Percentiles rank a stretch among this genome's conserved stretches.
These are phyloP conservation scores for Wickerhamiella kurtzmanii DNA, from an alignment of 805 yeast species.

Conservation along the genomic window DNA sequence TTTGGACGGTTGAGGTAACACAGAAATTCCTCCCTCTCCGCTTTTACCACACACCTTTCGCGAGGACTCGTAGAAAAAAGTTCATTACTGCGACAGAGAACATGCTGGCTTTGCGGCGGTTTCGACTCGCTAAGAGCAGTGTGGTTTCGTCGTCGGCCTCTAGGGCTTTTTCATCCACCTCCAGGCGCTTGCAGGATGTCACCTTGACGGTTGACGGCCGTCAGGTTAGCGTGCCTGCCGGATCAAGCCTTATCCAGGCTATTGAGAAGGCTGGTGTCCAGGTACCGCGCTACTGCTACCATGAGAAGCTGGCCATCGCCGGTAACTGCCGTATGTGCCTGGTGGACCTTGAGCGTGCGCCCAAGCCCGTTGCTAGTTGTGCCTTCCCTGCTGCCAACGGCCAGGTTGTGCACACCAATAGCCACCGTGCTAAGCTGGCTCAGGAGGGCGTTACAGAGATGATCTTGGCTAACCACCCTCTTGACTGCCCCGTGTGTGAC, in stretches of 20 bases:
- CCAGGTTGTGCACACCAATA: conserved; percentile 71
- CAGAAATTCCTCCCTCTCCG: not conserved
- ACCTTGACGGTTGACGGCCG: conserved; percentile 50
- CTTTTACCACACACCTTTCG: not conserved
- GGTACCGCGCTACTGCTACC: conserved; percentile 83
- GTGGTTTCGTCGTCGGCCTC: not conserved
- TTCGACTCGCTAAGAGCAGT: not conserved
- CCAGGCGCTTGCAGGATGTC: conserved; percentile 38
- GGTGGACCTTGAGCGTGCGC: conserved; percentile 80
- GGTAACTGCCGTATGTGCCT: conserved; percentile 92
- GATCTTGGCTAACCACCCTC: conserved; percentile 76
- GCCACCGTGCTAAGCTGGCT: conserved; percentile 66
- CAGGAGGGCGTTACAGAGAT: conserved; percentile 87
- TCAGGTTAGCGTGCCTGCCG: conserved; percentile 67
- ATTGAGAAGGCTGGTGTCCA: conserved; percentile 83
- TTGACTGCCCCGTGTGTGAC: conserved; percentile 87
- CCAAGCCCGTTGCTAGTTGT: conserved; percentile 81
- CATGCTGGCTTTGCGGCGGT: not conserved
- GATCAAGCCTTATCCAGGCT: conserved; percentile 80
- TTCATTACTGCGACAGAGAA: not conserved
- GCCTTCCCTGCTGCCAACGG: conserved; percentile 87
- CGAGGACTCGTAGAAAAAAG: not conserved
- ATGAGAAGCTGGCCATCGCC: conserved; percentile 78
- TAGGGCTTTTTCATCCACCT: conserved; percentile 26
- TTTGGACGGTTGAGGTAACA: not conserved